Percentiles rank a stretch among this genome's conserved stretches.
phyloP scores from a whole-genome alignment of 108 stramenopile genomes.

The Skeletonema menzelii region DNA sequence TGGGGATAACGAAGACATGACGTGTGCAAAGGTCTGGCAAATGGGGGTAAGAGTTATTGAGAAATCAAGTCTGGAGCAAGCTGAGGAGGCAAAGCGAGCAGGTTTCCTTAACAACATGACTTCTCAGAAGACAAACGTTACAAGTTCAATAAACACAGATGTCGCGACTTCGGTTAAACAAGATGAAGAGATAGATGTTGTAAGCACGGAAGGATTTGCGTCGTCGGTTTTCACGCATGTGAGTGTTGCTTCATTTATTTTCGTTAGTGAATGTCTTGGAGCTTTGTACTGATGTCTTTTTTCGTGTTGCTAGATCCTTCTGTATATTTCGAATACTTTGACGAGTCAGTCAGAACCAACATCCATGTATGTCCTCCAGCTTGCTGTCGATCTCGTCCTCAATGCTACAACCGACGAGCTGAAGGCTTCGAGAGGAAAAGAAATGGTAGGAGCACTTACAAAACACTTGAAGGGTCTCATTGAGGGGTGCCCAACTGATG shows the following conservation, averaged over 20 bases:
- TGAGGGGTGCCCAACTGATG: slow-evolving; percentile 11
- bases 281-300: background rate
- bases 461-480: slow-evolving; percentile 17
- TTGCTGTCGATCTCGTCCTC: slow-evolving; percentile 32
- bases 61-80: slow-evolving; percentile 54
- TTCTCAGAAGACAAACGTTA: background rate
- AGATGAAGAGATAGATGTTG: slow-evolving; percentile 18
- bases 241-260: background rate
- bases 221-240: slow-evolving; percentile 23
- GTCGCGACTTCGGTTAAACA: slow-evolving; percentile 1
- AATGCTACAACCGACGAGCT: slow-evolving; percentile 31
- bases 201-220: slow-evolving; percentile 26
- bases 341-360: slow-evolving; percentile 1
- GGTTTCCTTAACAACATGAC: slow-evolving; percentile 13
- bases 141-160: background rate
- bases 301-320: background rate
- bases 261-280: background rate
- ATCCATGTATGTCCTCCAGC: slow-evolving; percentile 25
- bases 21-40: slow-evolving; percentile 64
- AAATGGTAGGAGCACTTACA: slow-evolving; percentile 22
- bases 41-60: slow-evolving; percentile 63
- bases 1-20: slow-evolving; percentile 52
- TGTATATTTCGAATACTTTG: background rate
- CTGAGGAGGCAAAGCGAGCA: slow-evolving; percentile 33
- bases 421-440: slow-evolving; percentile 31